A percentile compares a stretch with the other conserved stretches of the same genome.
These are phyloP conservation scores for Colletotrichum lupini DNA, from an alignment of 2,329 filamentous ascomycete genomes.

Conservation along the genomic window DNA sequence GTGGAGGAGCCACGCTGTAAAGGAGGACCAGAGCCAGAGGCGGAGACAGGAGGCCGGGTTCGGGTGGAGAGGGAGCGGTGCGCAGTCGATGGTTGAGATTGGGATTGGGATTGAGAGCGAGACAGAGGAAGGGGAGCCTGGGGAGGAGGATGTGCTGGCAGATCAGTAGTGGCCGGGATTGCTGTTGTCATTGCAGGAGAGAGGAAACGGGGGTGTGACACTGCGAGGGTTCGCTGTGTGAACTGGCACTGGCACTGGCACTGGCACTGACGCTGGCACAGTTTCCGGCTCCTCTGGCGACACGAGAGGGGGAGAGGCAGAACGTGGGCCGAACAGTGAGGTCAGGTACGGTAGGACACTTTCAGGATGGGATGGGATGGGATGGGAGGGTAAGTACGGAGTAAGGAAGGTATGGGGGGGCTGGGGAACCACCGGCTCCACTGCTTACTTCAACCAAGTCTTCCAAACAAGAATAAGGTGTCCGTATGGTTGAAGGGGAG, in stretches of 20 bases:
- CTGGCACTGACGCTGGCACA: neutral
- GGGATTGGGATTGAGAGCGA: slow-evolving; percentile 38
- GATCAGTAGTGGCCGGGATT: slow-evolving; percentile 45
- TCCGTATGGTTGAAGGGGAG: neutral
- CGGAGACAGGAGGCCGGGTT: slow-evolving; percentile 44
- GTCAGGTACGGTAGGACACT: neutral
- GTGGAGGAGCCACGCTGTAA: slow-evolving; percentile 39
- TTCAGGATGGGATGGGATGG: neutral
- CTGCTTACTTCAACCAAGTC: neutral
- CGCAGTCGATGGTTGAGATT: slow-evolving; percentile 43
- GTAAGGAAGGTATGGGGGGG: slow-evolving; percentile 16
- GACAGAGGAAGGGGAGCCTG: neutral
- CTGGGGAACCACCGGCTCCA: neutral
- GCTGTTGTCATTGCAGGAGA: slow-evolving; percentile 47
- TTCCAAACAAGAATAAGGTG: neutral
- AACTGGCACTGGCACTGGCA: neutral
- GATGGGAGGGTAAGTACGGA: too few relatives aligned
- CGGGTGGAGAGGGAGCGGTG: slow-evolving; percentile 51
- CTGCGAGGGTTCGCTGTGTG: slow-evolving; percentile 1
- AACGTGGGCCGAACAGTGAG: neutral
- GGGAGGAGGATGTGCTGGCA: slow-evolving; percentile 39
- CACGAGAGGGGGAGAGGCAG: slow-evolving; percentile 1
- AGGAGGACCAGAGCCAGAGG: slow-evolving; percentile 30
- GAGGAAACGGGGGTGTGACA: slow-evolving; percentile 18
- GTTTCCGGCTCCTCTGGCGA: neutral